Base-by-base conservation (phyloP, 441 rosid species). In the Adansonia gregorii region DNA sequence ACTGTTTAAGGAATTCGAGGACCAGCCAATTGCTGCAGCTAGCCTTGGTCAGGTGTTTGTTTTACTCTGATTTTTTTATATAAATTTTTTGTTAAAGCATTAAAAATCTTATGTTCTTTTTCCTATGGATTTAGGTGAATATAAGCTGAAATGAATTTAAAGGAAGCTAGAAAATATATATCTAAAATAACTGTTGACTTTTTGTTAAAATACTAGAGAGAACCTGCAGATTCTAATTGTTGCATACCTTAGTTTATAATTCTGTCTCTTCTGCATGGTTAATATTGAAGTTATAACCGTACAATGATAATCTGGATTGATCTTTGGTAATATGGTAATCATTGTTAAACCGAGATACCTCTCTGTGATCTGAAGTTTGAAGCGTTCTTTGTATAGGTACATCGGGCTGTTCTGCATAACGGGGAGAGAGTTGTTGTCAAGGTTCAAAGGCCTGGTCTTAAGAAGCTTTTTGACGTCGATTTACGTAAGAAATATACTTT, bases 31-130 rank as follows among this genome's bases (percentile, higher is more conserved):
- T 78, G 99, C 98, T 78, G 99, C 99, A 46, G 99, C 99, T 87
- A 95, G 98, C 84, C 99, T 95, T 88, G 99, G 99, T 83, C 99
- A 95, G 94, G 99, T 95, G 85, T 84, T 88, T 85, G 86, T 81
- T 85, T 83, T 73, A 76, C 72, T 73, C 19, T 64, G 3, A 0
- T 46, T 46, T 22, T 45, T 59, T 1, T 61, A 3, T 24, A 64
- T 35, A 46, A 73, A 6, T 61, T 48, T 51, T 39, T 19, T 31
- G 5, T 51, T 75, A 6, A 59, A 41, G 66, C 17, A 2, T n/a
- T 55, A 73, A 39, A 35, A 73, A 41, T 41, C 17, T 41, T 24
- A n/a, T 14, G 11, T 31, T 15, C 58, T 22, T 49, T 68, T 48
- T 35, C 15, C 45, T 27, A 70, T 70, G 0, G 22, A 3, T 54